These are phyloP conservation scores for Kuraishia capsulata DNA, from an alignment of 805 yeast species.

Conservation along the genomic window DNA sequence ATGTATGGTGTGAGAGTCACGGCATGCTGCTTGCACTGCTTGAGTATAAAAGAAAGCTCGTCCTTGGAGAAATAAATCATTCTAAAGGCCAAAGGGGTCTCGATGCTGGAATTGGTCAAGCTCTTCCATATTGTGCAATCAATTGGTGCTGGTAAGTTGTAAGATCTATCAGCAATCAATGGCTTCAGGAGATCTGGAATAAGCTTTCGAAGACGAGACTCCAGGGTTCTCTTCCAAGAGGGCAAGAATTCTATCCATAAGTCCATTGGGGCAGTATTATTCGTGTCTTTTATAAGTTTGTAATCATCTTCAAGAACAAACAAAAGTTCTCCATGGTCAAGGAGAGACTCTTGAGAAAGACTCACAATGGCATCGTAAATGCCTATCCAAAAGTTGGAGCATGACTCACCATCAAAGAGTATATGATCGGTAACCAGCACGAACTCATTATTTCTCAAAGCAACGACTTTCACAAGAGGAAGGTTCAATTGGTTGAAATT, in stretches of 20 bases:
- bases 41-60: not conserved
- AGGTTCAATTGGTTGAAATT: not conserved
- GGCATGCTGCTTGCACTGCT: not conserved
- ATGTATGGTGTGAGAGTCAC: not conserved
- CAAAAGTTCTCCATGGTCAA: not conserved
- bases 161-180: too few relatives aligned
- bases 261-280: not conserved
- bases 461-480: not conserved
- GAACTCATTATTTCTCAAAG: not conserved
- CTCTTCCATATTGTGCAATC: not conserved
- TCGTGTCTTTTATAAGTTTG: not conserved
- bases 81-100: not conserved
- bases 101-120: not conserved
- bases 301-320: not conserved
- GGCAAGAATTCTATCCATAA: not conserved
- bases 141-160: not conserved
- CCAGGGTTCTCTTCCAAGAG: too few relatives aligned
- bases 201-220: too few relatives aligned
- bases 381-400: not conserved
- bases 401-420: not conserved
- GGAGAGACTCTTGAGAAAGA: too few relatives aligned
- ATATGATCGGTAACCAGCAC: not conserved
- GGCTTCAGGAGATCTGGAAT: too few relatives aligned
- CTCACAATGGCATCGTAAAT: not conserved
- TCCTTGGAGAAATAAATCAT: not conserved